Base-by-base conservation (phyloP, 129 eudicot genomes). In the Sambucus nigra region DNA sequence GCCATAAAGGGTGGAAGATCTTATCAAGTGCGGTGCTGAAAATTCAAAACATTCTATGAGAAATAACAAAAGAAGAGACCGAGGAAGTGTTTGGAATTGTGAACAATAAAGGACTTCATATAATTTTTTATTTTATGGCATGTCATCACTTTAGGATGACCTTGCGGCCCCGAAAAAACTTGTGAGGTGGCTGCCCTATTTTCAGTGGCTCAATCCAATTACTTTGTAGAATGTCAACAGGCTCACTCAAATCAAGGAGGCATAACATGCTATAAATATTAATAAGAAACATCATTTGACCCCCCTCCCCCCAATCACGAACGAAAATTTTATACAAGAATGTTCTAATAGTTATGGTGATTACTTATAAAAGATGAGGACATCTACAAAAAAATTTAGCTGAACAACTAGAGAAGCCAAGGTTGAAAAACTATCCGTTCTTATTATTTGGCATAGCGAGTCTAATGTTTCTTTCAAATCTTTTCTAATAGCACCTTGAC, bases 321-420 rank as follows among this genome's bases (percentile, higher is more conserved):
- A 53, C n/a, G n/a, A n/a, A n/a, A n/a, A n/a, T n/a, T n/a, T n/a
- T n/a, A n/a, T n/a, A n/a, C 20, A 29, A 47, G 54, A 14, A 24
- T 14, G 33, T 10, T 46, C 12, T 67, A 50, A 64, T 32, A 38
- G 11, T 17, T 9, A 10, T 21, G 14, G 31, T 21, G 33, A 25
- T 71, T 82, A 91, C 99, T 95, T 69, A 67, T 91, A 91, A 47
- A 74, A 81, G 60, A 86, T 75, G 49, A 91, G 78, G 61, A 83
- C 74, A 60, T 91, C 89, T 45, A 75, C 66, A 53, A 85, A 51
- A 59, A 91, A 91, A 40, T 74, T 82, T 33, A 91, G 71, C 71
- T 77, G 95, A 14, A 77, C 71, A 39, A 82, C 27, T 45, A 74
- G 68, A 33, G 82, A 70, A 55, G 64, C 59, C 45, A 85, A 65